Conservation (phyloP, 139 green algal genomes). For the Auxenochlorella pyrenoidosa region DNA sequence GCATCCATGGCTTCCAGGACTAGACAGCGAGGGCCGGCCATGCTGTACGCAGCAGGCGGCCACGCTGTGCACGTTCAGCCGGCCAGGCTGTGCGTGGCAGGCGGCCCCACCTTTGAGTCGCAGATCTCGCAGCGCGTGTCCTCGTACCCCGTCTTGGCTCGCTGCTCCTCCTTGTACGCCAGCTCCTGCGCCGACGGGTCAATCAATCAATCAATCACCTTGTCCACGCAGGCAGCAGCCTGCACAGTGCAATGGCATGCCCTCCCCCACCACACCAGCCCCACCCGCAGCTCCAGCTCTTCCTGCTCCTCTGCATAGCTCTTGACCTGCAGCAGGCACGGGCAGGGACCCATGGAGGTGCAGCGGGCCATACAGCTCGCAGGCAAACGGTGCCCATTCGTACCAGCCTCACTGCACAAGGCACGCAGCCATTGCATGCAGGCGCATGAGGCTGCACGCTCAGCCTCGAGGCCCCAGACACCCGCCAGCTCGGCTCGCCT, state of each 20-base stretch:
- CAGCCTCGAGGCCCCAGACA: neutral
- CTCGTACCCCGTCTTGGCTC: neutral
- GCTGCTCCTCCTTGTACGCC: constrained; percentile 10
- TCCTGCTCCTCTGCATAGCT: constrained; percentile 37
- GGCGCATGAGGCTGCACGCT: neutral
- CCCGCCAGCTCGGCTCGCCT: neutral
- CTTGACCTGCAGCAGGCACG: constrained; percentile 4
- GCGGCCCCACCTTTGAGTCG: constrained; percentile 12
- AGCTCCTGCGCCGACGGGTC: neutral
- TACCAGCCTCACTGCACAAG: neutral
- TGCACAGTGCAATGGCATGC: no score
- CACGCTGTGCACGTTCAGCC: no score
- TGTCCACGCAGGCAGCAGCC: no score
- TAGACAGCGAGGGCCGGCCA: no score
- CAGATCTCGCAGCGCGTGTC: constrained; percentile 28
- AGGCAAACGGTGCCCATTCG: no score
- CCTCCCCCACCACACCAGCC: neutral
- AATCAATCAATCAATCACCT: no score
- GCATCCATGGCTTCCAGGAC: no score
- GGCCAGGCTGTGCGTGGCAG: no score
- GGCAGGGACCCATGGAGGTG: no score
- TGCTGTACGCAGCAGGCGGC: no score
- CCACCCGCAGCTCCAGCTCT: constrained; percentile 30
- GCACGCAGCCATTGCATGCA: neutral
- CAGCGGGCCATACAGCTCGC: no score